A percentile compares a stretch with the other conserved stretches of the same genome.
Conservation (phyloP, 1,284 basidiomycete genomes). For the Ganoderma leucocontextum region DNA sequence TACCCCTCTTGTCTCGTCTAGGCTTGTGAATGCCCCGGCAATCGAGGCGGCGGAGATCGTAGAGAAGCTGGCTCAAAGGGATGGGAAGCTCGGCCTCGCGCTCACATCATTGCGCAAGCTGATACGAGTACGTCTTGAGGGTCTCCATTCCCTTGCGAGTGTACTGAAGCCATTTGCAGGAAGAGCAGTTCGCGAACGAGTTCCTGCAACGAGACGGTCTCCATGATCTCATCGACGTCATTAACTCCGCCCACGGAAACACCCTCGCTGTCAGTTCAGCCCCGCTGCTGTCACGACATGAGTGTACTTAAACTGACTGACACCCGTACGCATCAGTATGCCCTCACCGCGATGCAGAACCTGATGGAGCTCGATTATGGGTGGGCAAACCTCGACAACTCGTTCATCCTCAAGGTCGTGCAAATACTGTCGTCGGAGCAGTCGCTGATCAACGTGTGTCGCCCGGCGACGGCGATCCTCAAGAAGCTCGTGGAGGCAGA, state of each 20-base stretch:
- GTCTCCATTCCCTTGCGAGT: background rate
- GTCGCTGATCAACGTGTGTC: conserved; percentile 91
- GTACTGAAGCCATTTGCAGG: conserved; percentile 52
- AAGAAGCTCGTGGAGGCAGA: conserved; percentile 89
- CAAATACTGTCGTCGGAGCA: conserved; percentile 80
- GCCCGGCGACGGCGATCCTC: conserved; percentile 95
- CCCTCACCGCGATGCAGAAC: conserved; percentile 86
- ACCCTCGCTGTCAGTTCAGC: conserved; percentile 75
- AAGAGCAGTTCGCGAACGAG: conserved; percentile 88
- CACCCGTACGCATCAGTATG: conserved; percentile 63
- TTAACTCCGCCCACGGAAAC: conserved; percentile 80
- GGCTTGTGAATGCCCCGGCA: conserved; percentile 82
- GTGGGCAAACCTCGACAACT: conserved; percentile 76
- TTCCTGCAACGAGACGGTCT: conserved; percentile 86
- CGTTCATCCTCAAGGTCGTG: conserved; percentile 83
- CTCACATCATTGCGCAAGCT: conserved; percentile 87
- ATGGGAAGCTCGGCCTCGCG: conserved; percentile 74
- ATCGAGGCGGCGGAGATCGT: conserved; percentile 86
- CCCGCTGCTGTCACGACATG: background rate
- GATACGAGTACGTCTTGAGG: conserved; percentile 62
- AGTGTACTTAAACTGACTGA: background rate
- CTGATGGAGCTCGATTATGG: conserved; percentile 86
- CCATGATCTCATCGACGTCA: conserved; percentile 76
- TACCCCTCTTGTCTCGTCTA: conserved; percentile 40
- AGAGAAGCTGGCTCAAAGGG: conserved; percentile 71